Base-by-base conservation (phyloP, 2,329 filamentous ascomycete species). In the Aspergillus ustus region DNA sequence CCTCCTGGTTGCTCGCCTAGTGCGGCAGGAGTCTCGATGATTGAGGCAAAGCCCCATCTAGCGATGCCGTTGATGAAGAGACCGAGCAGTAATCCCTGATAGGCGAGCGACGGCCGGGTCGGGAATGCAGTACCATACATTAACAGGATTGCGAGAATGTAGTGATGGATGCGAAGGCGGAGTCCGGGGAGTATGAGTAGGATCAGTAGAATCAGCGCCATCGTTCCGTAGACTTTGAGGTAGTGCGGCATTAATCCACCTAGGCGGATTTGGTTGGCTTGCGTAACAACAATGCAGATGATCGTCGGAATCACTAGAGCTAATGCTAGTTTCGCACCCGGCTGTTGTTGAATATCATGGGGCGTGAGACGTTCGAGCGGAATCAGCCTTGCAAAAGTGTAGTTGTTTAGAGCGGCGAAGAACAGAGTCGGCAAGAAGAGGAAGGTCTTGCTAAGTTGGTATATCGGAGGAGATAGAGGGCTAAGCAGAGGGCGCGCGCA, bases 21-120 rank as follows among this genome's bases (percentile, higher is more conserved):
- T 0, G 88, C 87, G 0, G 78, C 84, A 0, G 91, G 87, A 0
- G 95, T 98, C 77, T 99, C 89, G 17, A 99, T 84, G 51, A 99
- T 87, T 1, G 90, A 85, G 64, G 92, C 93, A 75, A 96, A 99
- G 0, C 93, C 93, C 95, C 95, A 98, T 48, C 94, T 86, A 4
- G 93, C 94, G 62, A 96, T 88, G 56, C 95, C 94, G 73, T 97
- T 97, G 78, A 97, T 89, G 76, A 97, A 98, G 0, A 98, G 84
- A 0, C 95, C 95, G 7, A 98, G 81, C 0, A 99, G 82, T 1
- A 99, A 81, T 11, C 95, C 95, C 75, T 98, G 94, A 72, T 95
- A 98, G 2, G 97, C 76, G 8, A 98, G 82, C 0, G 89, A 89
- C 0, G 92, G 91, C 0, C 95, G 87, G 6, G 91, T 98, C 67